Base-by-base conservation (phyloP, 2,329 filamentous ascomycete species). In the Talaromyces funiculosus region DNA sequence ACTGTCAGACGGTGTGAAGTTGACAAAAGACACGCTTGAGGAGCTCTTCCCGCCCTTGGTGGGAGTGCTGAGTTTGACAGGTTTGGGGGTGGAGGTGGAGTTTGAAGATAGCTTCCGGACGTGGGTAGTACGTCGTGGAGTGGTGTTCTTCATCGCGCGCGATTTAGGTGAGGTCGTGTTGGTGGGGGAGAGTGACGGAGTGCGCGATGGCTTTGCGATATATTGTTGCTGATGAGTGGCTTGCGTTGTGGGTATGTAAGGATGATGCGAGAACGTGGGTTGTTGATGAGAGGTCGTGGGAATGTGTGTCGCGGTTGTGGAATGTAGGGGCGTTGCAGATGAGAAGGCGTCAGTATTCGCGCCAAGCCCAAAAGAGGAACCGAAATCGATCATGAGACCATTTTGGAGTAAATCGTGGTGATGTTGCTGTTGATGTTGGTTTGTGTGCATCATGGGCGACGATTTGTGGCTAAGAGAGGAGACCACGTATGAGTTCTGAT, bases 1-100 rank as follows among this genome's bases (percentile, higher is more conserved):
- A 68, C 86, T 87, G 73, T 99, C 92, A 54, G 82, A 80, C 0
- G 91, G 87, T 0, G 92, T 97, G 75, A 90, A 96, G 74, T 97
- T 97, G 64, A 96, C 90, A 70, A 97, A 97, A 10, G 81, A 83
- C 14, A 80, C 79, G 53, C 72, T 73, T 8, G 84, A 66, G 4
- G 61, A 62, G 20, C 37, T 37, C 37, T 57, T 59, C 24, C 37
- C 64, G 38, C 68, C 68, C 57, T 67, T 72, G 8, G 73, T 71
- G 10, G 73, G 71, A 31, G 66, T 67, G 58, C 64, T 64, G 29
- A 68, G 63, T 12, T 65, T 65, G 60, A 65, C 68, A 7, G 72
- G 66, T 59, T 71, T 73, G 49, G 69, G 67, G 5, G 65, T 64
- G 57, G 64, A 70, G 64, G 70, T 71, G 22, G 68, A 72, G 54